A percentile compares a stretch with the other conserved stretches of the same genome.
phyloP scores from a whole-genome alignment of 108 stramenopile species.

The Asterionellopsis glacialis region DNA sequence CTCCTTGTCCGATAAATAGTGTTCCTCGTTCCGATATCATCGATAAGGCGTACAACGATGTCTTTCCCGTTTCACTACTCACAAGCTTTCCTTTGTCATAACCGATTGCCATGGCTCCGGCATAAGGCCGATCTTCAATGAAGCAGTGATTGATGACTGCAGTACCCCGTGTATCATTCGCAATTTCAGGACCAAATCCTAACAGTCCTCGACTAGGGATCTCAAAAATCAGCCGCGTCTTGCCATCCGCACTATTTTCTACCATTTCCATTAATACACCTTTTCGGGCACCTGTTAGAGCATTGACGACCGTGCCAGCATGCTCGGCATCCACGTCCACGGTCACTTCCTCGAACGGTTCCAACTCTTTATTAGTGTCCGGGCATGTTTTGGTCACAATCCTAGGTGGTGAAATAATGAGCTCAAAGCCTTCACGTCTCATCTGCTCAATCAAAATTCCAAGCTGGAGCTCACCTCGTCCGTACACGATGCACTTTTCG shows the following conservation, averaged over 20 bases:
- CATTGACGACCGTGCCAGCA: slow-evolving; percentile 84
- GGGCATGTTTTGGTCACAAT: slow-evolving; percentile 74
- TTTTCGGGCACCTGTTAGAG: slow-evolving; percentile 88
- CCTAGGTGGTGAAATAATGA: slow-evolving; percentile 90
- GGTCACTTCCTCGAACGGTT: slow-evolving; percentile 95
- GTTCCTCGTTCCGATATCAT: slow-evolving; percentile 76
- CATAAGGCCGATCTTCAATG: slow-evolving; percentile 81
- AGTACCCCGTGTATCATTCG: slow-evolving; percentile 85
- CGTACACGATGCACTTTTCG: slow-evolving; percentile 69
- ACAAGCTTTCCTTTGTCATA: slow-evolving; percentile 89
- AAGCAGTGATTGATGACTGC: slow-evolving; percentile 92
- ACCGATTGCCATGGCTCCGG: slow-evolving; percentile 61
- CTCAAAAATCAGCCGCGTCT: slow-evolving; percentile 84
- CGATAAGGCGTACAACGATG: slow-evolving; percentile 80
- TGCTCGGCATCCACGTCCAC: slow-evolving; percentile 89
- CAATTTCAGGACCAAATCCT: slow-evolving; percentile 89
- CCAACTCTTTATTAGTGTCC: slow-evolving; percentile 67
- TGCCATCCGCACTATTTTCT: slow-evolving; percentile 65
- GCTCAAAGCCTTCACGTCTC: slow-evolving; percentile 96
- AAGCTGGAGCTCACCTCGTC: slow-evolving; percentile 88
- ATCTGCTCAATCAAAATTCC: slow-evolving; percentile 97
- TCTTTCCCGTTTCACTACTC: slow-evolving; percentile 80
- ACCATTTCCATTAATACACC: slow-evolving; percentile 85
- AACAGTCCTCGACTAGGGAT: slow-evolving; percentile 95
- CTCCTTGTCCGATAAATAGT: slow-evolving; percentile 87